phyloP scores from a whole-genome alignment of 129 eudicot genomes.

The Deinandra increscens region DNA sequence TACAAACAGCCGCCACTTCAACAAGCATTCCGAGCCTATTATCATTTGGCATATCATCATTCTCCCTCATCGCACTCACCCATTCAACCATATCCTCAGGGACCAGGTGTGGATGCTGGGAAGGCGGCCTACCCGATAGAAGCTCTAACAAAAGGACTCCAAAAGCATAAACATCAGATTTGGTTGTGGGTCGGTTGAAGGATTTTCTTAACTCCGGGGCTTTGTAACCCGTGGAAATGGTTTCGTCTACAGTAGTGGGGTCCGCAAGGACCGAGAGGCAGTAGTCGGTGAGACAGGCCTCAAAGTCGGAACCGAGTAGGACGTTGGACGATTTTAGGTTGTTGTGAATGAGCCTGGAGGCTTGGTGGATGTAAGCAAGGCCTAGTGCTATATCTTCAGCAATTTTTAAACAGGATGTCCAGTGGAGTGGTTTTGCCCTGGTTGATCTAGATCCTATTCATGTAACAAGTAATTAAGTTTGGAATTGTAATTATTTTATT shows the following conservation, averaged over 20 bases:
- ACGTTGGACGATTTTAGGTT: conserved; percentile 84
- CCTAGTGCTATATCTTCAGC: conserved; percentile 93
- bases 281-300: conserved; percentile 86
- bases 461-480: background rate
- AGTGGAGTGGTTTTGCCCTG: conserved; percentile 86
- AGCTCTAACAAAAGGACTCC: conserved; percentile 84
- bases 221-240: conserved; percentile 49
- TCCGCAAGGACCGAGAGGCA: conserved; percentile 64
- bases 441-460: conserved; percentile 70
- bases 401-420: conserved; percentile 94
- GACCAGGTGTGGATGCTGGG: conserved; percentile 73
- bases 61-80: conserved; percentile 81
- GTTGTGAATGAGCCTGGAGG: conserved; percentile 73
- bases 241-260: conserved; percentile 45
- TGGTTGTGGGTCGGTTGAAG: conserved; percentile 43
- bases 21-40: conserved; percentile 69
- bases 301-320: conserved; percentile 80
- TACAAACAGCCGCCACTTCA: conserved; percentile 72
- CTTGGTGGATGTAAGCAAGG: conserved; percentile 90
- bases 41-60: conserved; percentile 60
- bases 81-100: conserved; percentile 74
- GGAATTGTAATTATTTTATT: too few relatives aligned
- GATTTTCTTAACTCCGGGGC: conserved; percentile 80
- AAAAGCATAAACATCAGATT: conserved; percentile 76
- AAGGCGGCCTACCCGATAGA: conserved; percentile 70